Base-by-base conservation (phyloP, 1,139 yeast species). In the Candida dubliniensis region DNA sequence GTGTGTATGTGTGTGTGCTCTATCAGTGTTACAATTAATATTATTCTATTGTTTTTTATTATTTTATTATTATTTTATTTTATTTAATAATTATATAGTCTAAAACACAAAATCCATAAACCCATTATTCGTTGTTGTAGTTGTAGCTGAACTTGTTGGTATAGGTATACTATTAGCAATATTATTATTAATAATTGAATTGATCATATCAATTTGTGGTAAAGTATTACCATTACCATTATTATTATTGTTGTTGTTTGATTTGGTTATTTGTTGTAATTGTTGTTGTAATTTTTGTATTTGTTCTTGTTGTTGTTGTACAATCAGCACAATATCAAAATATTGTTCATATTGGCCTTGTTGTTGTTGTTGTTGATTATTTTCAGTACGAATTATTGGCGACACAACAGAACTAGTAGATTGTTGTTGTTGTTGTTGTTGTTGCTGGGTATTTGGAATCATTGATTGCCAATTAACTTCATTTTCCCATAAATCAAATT, bases 201-300 rank as follows among this genome's bases (percentile, higher is more conserved):
- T 12, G 25, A n/a, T 18, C 11, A 37, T 43, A 32, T 40, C 35
- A 29, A 33, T 47, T 14, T 34, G 42, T 29, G 24, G 24, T 42
- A 49, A 29, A 36, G 43, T 31, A 36, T 27, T n/a, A 29, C 30
- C n/a, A 38, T 39, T 31, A 30, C 7, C 30, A 27, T 7, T n/a
- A n/a, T n/a, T n/a, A n/a, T n/a, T n/a, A n/a, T n/a, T n/a, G n/a
- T n/a, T n/a, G n/a, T n/a, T 27, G 11, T 10, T 34, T 14, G 43
- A 37, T 26, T 36, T 40, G 35, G 47, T 33, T 31, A 36, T 43
- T 45, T 42, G 45, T 36, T 46, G 52, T 40, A 55, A 54, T 52
- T 54, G 65, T 47, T 55, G 60, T 52, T 59, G 62, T 45, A 59
- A 59, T 46, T 45, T 54, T 47, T 59, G 64, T 37, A 58, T 57